Evolutionary conservation across 2,329 filamentous ascomycete species (phyloP).

Genomic region (Botrytis sinoallii): DNA sequence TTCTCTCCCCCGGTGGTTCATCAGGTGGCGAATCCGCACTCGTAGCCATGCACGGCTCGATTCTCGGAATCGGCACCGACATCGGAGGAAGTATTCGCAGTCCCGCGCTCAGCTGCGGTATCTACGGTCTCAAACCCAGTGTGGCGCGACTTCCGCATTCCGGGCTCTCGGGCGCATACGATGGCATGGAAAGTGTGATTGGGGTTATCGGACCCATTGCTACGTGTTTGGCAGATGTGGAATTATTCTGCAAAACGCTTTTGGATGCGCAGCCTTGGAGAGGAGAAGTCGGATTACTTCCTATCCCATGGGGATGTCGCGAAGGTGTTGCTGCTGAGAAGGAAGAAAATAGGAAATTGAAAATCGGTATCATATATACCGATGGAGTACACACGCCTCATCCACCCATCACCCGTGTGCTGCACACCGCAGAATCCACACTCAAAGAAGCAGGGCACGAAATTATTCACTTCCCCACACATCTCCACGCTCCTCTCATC

Average conservation of each 20-base stretch:
- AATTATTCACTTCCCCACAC: background rate
- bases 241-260: slow-evolving; percentile 26
- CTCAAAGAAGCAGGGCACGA: background rate
- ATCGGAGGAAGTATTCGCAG: slow-evolving; percentile 23
- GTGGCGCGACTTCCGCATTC: slow-evolving; percentile 25
- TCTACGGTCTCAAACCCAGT: slow-evolving; percentile 42
- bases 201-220: slow-evolving; percentile 46
- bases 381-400: slow-evolving; percentile 27
- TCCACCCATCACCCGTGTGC: slow-evolving; percentile 16
- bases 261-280: slow-evolving; percentile 45
- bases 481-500: background rate
- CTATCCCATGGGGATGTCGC: slow-evolving; percentile 47
- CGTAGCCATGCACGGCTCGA: slow-evolving; percentile 48
- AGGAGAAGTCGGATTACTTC: slow-evolving; percentile 49
- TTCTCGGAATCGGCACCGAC: slow-evolving; percentile 46
- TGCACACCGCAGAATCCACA: background rate
- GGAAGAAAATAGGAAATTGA: slow-evolving; percentile 34
- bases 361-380: slow-evolving; percentile 38
- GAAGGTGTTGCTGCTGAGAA: background rate
- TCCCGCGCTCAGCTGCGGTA: slow-evolving; percentile 45
- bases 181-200: slow-evolving; percentile 50
- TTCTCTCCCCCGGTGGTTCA: slow-evolving; percentile 56
- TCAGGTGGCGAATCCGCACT: slow-evolving; percentile 61
- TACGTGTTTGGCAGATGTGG: slow-evolving; percentile 47
- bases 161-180: slow-evolving; percentile 44